Evolutionary conservation across 78 protist genomes (phyloP), one percentile per base, ranked within the genome.

Genomic region (Isochrysis galbana): DNA sequence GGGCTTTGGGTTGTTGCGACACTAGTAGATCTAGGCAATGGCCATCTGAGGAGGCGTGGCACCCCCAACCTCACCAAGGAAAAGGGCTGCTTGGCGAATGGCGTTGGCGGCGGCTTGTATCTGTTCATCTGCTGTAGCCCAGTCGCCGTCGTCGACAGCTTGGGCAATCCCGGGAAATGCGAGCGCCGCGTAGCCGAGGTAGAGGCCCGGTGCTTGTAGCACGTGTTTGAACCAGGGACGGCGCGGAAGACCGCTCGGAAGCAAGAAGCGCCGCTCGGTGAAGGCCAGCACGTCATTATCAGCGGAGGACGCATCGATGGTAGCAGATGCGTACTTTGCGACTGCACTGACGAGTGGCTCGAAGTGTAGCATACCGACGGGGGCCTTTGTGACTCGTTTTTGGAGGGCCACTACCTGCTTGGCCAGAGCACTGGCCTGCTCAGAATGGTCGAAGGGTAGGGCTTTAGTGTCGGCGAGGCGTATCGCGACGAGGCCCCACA

Each of bases 201-300:
- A 26, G 87, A 90, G 36, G 70, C 80, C 80, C 10, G 92, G 92
- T 22, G 92, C 92, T 2, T n/a, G 61, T 14, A 51, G 61, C 61
- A 51, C 61, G 61, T 51, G 61, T 14, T 14, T 51, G 61, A 51
- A 51, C 29, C 14, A 51, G 29, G 7, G 7, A 14, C 61, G 61
- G 29, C 29, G 7, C 14, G 61, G 61, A 7, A 51, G 61, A 7
- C 61, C 61, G 61, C 29, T 19, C 29, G 61, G 29, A 51, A 14
- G 14, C 29, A 51, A 14, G 61, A 51, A 51, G 61, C 61, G 61
- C 29, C 61, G 61, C 61, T 51, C 61, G 29, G 61, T 14, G 61
- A 19, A 51, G 7, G 61, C 61, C 61, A 51, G 61, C 61, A 19
- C 14, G 29, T 51, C 61, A 14, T 51, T 51, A 14, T 19, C 29